Conservation (phyloP, 208 protist genomes). For the Borovskyia barvae region DNA sequence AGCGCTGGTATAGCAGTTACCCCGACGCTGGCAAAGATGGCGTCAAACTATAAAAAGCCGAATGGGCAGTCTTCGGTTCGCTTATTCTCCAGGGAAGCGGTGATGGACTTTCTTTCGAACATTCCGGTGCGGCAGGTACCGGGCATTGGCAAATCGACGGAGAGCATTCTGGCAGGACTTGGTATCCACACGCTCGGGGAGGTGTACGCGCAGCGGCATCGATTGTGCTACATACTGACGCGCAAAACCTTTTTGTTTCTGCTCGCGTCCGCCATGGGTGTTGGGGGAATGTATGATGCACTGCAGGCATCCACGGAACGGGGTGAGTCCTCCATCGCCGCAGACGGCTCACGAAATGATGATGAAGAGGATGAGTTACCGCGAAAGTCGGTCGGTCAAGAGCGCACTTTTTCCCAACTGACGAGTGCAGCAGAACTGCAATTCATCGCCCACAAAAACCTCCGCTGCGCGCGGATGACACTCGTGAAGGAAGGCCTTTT, state of each 20-base stretch:
- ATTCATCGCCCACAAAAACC: constrained; percentile 35
- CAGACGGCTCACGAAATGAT: neutral
- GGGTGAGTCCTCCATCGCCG: neutral
- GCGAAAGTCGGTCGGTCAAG: constrained; percentile 75
- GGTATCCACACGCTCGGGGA: constrained; percentile 53
- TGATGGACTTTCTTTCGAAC: constrained; percentile 48
- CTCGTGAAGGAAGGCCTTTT: constrained; percentile 41
- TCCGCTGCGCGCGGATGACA: constrained; percentile 25
- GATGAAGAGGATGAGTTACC: constrained; percentile 8
- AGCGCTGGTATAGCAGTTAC: constrained; percentile 83
- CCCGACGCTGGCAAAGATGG: constrained; percentile 83
- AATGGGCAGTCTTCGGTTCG: constrained; percentile 82
- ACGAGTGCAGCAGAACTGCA: constrained; percentile 39
- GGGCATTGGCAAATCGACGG: constrained; percentile 59
- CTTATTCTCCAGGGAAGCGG: constrained; percentile 45
- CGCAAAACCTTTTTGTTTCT: constrained; percentile 70
- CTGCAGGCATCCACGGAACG: constrained; percentile 1
- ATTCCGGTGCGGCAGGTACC: constrained; percentile 51
- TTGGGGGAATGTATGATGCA: constrained; percentile 46
- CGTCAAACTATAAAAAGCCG: constrained; percentile 91
- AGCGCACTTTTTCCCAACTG: constrained; percentile 63
- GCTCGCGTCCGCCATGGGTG: constrained; percentile 42
- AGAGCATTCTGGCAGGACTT: constrained; percentile 44
- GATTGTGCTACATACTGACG: constrained; percentile 53
- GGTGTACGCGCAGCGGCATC: constrained; percentile 51